Conservation (phyloP, 1,284 basidiomycete species). For the Earliella scabrosa region DNA sequence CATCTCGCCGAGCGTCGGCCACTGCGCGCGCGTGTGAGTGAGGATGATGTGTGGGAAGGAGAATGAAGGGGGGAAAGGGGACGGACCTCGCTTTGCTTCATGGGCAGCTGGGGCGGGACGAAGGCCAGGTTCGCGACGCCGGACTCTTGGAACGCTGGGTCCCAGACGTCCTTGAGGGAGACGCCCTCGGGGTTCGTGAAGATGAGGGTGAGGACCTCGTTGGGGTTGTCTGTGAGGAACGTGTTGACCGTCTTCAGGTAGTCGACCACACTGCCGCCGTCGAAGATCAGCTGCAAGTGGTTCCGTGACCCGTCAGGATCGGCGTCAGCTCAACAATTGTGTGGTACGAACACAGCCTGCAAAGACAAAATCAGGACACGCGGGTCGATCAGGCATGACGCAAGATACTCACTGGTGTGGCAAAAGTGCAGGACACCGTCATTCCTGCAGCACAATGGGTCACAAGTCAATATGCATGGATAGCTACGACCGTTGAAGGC, state of each 20-base stretch:
- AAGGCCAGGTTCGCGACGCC: slow-evolving; percentile 65
- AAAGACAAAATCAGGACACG: not conserved
- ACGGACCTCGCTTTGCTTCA: slow-evolving; percentile 45
- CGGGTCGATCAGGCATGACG: not conserved
- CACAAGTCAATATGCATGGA: not conserved
- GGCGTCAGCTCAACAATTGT: too few species aligned
- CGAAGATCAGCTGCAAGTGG: slow-evolving; percentile 46
- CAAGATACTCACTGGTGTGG: slow-evolving; percentile 51
- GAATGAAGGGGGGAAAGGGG: not conserved
- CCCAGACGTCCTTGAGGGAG: slow-evolving; percentile 53
- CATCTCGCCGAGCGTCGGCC: slow-evolving; percentile 79
- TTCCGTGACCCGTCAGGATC: too few species aligned
- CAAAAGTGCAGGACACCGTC: slow-evolving; percentile 62
- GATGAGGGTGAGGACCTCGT: slow-evolving; percentile 74
- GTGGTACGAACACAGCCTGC: slow-evolving; percentile 32
- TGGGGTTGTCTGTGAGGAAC: slow-evolving; percentile 72
- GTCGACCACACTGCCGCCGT: slow-evolving; percentile 62
- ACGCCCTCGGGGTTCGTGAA: slow-evolving; percentile 74
- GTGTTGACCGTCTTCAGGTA: slow-evolving; percentile 34
- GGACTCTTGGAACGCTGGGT: slow-evolving; percentile 57
- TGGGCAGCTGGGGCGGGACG: slow-evolving; percentile 56
- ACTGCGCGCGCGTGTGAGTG: slow-evolving; percentile 36
- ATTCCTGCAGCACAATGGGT: slow-evolving; percentile 27
- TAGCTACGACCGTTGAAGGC: not conserved
- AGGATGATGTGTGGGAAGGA: not conserved